These are phyloP conservation scores for Dryadomyces quercus-mongolicae DNA, from an alignment of 2,329 filamentous ascomycete genomes.

Conservation along the genomic window DNA sequence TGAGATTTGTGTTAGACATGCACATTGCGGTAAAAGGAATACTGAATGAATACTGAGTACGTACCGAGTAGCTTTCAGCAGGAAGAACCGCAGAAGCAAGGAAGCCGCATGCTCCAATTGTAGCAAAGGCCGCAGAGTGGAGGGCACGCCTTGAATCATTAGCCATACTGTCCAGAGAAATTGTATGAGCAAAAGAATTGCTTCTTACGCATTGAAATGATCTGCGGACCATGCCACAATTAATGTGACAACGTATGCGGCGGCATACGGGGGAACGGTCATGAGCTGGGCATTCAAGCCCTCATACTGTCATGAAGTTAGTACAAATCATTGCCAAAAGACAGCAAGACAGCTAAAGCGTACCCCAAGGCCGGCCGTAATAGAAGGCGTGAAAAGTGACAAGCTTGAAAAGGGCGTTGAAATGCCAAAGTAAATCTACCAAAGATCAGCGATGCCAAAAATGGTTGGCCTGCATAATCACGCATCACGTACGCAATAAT, in stretches of 20 bases:
- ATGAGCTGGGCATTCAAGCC: slow-evolving; percentile 45
- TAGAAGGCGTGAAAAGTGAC: slow-evolving; percentile 44
- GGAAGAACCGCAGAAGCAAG: slow-evolving; percentile 40
- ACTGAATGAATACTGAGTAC: slow-evolving; percentile 3
- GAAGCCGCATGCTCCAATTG: slow-evolving; percentile 41
- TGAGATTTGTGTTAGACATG: slow-evolving; percentile 7
- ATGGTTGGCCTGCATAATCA: background rate
- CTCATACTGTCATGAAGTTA: slow-evolving; percentile 11
- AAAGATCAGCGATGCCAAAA: slow-evolving; percentile 16
- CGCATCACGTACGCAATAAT: slow-evolving; percentile 33
- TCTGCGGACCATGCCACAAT: slow-evolving; percentile 35
- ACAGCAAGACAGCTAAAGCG: background rate
- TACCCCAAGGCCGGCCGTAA: slow-evolving; percentile 27
- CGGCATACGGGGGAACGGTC: slow-evolving; percentile 54
- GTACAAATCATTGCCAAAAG: background rate
- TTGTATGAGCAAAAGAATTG: background rate
- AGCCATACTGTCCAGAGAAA: too few species aligned
- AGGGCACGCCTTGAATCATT: slow-evolving; percentile 26
- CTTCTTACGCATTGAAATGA: slow-evolving; percentile 20
- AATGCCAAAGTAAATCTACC: slow-evolving; percentile 11
- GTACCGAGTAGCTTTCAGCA: slow-evolving; percentile 27
- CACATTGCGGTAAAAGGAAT: background rate
- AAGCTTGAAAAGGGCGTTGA: slow-evolving; percentile 23
- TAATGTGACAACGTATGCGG: slow-evolving; percentile 25
- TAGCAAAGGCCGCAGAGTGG: slow-evolving; percentile 35